phyloP scores from a whole-genome alignment of 495 filamentous ascomycete genomes.

The Penicillium bialowiezense region DNA sequence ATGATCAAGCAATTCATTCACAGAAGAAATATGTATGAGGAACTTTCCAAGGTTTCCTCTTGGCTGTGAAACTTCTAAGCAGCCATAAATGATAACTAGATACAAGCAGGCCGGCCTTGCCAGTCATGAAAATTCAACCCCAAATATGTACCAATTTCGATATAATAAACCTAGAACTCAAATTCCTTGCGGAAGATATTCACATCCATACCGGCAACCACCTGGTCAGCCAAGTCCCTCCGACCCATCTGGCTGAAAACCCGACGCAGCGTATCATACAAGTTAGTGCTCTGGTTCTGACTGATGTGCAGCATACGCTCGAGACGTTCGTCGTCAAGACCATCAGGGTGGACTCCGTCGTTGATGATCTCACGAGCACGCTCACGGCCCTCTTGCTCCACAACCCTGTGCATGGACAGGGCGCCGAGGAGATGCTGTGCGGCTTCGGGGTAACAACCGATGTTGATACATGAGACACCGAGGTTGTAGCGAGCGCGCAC shows the following conservation, averaged over 20 bases:
- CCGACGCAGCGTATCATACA: slow-evolving; percentile 87
- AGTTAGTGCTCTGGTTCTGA: slow-evolving; percentile 94
- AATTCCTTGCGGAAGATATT: slow-evolving; percentile 82
- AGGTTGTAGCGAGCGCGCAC: slow-evolving; percentile 96
- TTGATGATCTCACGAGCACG: slow-evolving; percentile 79
- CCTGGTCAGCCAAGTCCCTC: slow-evolving; percentile 81
- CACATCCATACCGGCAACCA: slow-evolving; percentile 85
- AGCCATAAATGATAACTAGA: slow-evolving; percentile 3
- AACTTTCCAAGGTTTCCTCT: background rate
- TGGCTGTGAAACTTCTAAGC: slow-evolving; percentile 1
- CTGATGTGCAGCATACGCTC: slow-evolving; percentile 70
- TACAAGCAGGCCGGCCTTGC: slow-evolving; percentile 17
- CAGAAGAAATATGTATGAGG: slow-evolving; percentile 2
- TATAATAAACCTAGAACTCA: slow-evolving; percentile 54
- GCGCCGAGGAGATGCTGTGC: slow-evolving; percentile 93
- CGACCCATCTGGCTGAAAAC: slow-evolving; percentile 95
- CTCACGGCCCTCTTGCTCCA: slow-evolving; percentile 80
- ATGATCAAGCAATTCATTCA: too few species aligned
- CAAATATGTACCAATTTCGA: slow-evolving; percentile 1
- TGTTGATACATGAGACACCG: slow-evolving; percentile 95
- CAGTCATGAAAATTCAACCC: slow-evolving; percentile 4
- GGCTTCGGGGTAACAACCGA: slow-evolving; percentile 88
- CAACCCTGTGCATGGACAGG: slow-evolving; percentile 92
- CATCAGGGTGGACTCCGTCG: slow-evolving; percentile 46
- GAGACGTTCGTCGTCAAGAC: slow-evolving; percentile 65